These are phyloP conservation scores for Cladosporium colombiae DNA, from an alignment of 2,329 filamentous ascomycete species.

Conservation along the genomic window DNA sequence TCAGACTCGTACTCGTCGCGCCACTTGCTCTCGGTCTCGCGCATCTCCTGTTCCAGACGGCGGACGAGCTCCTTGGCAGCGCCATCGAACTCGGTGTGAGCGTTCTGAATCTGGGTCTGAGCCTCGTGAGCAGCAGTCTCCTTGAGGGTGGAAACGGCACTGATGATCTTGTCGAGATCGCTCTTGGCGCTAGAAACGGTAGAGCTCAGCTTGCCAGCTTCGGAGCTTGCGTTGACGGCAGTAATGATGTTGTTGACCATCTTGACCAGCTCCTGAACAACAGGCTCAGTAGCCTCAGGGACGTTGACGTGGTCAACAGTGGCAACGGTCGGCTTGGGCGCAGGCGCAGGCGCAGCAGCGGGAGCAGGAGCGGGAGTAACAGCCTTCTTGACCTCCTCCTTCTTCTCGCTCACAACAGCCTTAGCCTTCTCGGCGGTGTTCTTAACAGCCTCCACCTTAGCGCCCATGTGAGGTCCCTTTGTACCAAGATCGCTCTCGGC, in stretches of 20 bases:
- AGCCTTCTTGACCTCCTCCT: conserved; percentile 24
- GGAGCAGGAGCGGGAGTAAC: background rate
- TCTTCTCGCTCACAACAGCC: conserved; percentile 35
- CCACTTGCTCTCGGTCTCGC: conserved; percentile 77
- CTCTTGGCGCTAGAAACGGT: conserved; percentile 84
- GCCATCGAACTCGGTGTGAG: conserved; percentile 77
- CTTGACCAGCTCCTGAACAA: conserved; percentile 90
- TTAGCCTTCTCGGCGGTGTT: conserved; percentile 27
- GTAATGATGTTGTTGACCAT: conserved; percentile 96
- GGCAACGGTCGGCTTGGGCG: conserved; percentile 37
- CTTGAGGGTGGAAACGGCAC: conserved; percentile 75
- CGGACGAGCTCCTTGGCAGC: conserved; percentile 84
- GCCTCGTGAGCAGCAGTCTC: conserved; percentile 68
- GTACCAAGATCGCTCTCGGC: conserved; percentile 42
- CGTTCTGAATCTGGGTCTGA: conserved; percentile 70
- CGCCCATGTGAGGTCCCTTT: conserved; percentile 63
- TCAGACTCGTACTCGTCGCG: conserved; percentile 86
- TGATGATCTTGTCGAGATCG: conserved; percentile 75
- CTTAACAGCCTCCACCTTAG: conserved; percentile 44
- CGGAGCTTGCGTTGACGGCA: conserved; percentile 84
- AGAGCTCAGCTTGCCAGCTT: conserved; percentile 72
- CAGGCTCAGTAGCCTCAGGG: conserved; percentile 74
- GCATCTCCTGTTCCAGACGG: conserved; percentile 82
- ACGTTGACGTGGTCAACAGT: conserved; percentile 76
- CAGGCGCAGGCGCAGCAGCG: conserved; percentile 38